Percentiles rank a stretch among this genome's conserved stretches.
Evolutionary conservation across 352 stramenopile species (phyloP).

Genomic region (Plasmopara halstedii): DNA sequence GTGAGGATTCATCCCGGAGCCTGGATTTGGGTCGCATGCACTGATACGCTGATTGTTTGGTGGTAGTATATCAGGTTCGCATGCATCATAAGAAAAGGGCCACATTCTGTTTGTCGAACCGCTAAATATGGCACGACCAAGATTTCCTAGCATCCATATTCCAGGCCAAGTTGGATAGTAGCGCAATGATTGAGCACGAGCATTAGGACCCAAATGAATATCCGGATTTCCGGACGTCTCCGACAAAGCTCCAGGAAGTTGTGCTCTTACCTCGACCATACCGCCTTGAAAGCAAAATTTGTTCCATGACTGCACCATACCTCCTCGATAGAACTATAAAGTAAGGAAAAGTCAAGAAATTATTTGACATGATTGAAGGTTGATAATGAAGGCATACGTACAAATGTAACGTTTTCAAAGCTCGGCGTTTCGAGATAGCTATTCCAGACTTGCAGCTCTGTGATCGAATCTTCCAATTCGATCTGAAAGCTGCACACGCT

Average conservation of each 20-base stretch:
- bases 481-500: constrained; percentile 33
- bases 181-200: constrained; percentile 16
- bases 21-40: constrained; percentile 81
- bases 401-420: constrained; percentile 32
- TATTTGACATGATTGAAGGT: too few species aligned
- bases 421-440: constrained; percentile 26
- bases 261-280: constrained; percentile 76
- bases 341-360: too few species aligned
- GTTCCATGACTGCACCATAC: constrained; percentile 90
- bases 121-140: constrained; percentile 90
- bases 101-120: constrained; percentile 88
- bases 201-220: constrained; percentile 26
- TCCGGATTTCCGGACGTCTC: constrained; percentile 36
- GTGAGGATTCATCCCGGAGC: constrained; percentile 82
- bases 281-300: constrained; percentile 92
- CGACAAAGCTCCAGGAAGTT: constrained; percentile 59
- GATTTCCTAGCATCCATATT: constrained; percentile 92
- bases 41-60: constrained; percentile 48
- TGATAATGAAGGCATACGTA: constrained; percentile 13
- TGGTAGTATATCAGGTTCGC: constrained; percentile 34
- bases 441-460: constrained; percentile 36
- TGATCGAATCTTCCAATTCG: constrained; percentile 25
- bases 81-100: constrained; percentile 91
- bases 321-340: constrained; percentile 46
- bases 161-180: constrained; percentile 84